Evolutionary conservation across 805 yeast genomes (phyloP).

Genomic region (Candida ovalis): DNA sequence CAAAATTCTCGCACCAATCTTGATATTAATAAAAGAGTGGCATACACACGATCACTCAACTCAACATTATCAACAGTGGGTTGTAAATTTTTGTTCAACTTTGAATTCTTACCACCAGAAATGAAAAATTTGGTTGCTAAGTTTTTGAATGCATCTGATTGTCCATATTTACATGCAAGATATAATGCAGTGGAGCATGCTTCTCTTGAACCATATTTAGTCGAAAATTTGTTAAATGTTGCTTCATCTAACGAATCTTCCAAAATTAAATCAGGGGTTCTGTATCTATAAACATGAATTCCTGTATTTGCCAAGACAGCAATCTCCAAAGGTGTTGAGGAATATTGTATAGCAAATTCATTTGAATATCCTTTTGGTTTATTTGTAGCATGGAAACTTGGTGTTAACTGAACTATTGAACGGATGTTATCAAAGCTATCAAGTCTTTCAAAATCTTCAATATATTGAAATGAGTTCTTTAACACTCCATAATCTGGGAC

Average conservation of each 20-base stretch:
- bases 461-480: constrained; percentile 64
- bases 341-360: constrained; percentile 82
- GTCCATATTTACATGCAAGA: constrained; percentile 71
- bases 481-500: constrained; percentile 84
- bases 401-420: constrained; percentile 68
- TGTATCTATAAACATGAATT: constrained; percentile 68
- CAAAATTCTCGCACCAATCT: constrained; percentile 78
- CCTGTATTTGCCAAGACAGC: constrained; percentile 83
- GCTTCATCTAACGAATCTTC: constrained; percentile 60
- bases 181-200: constrained; percentile 86
- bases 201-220: constrained; percentile 82
- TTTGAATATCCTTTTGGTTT: constrained; percentile 83
- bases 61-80: constrained; percentile 69
- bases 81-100: constrained; percentile 33
- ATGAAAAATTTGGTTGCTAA: constrained; percentile 49
- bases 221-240: constrained; percentile 64
- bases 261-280: constrained; percentile 77
- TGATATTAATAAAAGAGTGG: constrained; percentile 73
- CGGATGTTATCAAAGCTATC: constrained; percentile 55
- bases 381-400: constrained; percentile 65
- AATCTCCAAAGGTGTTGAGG: constrained; percentile 58
- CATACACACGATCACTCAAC: constrained; percentile 88
- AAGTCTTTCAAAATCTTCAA: constrained; percentile 78
- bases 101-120: constrained; percentile 51
- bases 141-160: constrained; percentile 45